Conservation (phyloP, 2,329 filamentous ascomycete genomes). For the Colletotrichum coccodes region DNA sequence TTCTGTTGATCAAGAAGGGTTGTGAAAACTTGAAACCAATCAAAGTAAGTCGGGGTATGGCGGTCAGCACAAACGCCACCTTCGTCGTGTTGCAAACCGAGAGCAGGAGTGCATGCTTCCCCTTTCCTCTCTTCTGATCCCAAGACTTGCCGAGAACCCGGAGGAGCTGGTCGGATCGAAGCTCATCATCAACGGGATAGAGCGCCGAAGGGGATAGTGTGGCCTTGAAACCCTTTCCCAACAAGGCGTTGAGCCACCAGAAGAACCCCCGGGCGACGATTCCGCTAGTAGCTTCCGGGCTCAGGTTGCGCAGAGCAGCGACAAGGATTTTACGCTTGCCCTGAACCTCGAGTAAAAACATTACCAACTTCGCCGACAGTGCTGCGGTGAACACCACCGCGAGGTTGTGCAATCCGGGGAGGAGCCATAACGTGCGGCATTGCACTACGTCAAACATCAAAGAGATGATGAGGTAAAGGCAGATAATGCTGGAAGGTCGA, state of each 20-base stretch:
- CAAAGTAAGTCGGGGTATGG: conserved; percentile 39
- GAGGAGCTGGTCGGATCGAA: conserved; percentile 41
- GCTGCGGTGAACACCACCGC: conserved; percentile 38
- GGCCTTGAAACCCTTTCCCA: conserved; percentile 35
- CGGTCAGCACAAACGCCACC: conserved; percentile 43
- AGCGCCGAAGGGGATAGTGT: conserved; percentile 24
- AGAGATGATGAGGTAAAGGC: conserved; percentile 41
- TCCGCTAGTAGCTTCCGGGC: conserved; percentile 33
- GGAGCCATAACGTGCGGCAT: conserved; percentile 45
- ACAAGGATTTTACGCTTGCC: conserved; percentile 12
- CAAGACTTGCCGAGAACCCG: conserved; percentile 36
- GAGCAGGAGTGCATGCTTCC: conserved; percentile 38
- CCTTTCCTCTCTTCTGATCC: conserved; percentile 35
- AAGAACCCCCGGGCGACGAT: conserved; percentile 44
- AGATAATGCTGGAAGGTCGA: conserved; percentile 43
- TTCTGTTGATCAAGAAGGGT: conserved; percentile 37
- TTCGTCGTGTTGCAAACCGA: conserved; percentile 39
- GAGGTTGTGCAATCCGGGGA: conserved; percentile 38
- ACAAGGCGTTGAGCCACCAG: conserved; percentile 45
- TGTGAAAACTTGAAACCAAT: conserved; percentile 44
- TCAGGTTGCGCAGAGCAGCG: background rate
- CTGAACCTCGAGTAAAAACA: conserved; percentile 40
- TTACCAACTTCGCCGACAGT: conserved; percentile 36
- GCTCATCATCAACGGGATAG: conserved; percentile 38
- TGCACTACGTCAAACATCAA: conserved; percentile 45